phyloP scores from a whole-genome alignment of 371 early-diverging fungal genomes.

The Mycotypha africana region DNA sequence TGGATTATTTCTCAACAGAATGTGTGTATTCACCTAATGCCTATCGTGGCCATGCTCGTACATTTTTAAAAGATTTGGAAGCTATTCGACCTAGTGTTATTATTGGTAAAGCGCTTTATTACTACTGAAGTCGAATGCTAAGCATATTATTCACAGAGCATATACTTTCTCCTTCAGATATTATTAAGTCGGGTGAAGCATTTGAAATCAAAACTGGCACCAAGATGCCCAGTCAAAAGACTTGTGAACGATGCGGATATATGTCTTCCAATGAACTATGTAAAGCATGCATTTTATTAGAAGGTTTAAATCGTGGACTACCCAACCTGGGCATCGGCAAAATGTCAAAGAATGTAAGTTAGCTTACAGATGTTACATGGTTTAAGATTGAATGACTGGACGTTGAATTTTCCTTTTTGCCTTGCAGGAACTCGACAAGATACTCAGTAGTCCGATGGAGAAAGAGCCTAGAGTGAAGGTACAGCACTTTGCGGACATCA shows the following conservation, averaged over 20 bases:
- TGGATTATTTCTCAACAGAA: constrained; percentile 99
- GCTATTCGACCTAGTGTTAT: constrained; percentile 89
- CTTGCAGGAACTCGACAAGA: too few relatives aligned
- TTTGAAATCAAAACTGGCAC: constrained; percentile 68
- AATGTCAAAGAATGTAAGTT: constrained; percentile 36
- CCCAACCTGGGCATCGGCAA: constrained; percentile 63
- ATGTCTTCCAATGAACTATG: constrained; percentile 89
- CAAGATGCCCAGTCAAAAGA: constrained; percentile 62
- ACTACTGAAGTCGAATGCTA: too few relatives aligned
- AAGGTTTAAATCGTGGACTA: constrained; percentile 88
- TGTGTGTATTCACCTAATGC: constrained; percentile 99
- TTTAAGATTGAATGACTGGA: too few relatives aligned
- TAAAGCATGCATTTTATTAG: constrained; percentile 92
- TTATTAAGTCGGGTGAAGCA: constrained; percentile 93
- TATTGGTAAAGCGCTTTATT: constrained; percentile 73
- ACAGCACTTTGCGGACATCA: constrained; percentile 39
- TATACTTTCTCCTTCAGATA: too few relatives aligned
- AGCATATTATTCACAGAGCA: too few relatives aligned
- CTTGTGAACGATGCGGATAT: constrained; percentile 91
- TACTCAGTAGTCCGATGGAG: too few relatives aligned
- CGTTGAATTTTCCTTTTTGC: too few relatives aligned
- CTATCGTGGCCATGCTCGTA: constrained; percentile 95
- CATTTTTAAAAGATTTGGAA: constrained; percentile 97
- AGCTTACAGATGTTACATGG: too few relatives aligned
- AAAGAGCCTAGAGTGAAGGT: constrained; percentile 17